Percentiles rank a stretch among this genome's conserved stretches.
Evolutionary conservation across 192 early-diverging fungal genomes (phyloP).

Genomic region (Kappamyces sp.): DNA sequence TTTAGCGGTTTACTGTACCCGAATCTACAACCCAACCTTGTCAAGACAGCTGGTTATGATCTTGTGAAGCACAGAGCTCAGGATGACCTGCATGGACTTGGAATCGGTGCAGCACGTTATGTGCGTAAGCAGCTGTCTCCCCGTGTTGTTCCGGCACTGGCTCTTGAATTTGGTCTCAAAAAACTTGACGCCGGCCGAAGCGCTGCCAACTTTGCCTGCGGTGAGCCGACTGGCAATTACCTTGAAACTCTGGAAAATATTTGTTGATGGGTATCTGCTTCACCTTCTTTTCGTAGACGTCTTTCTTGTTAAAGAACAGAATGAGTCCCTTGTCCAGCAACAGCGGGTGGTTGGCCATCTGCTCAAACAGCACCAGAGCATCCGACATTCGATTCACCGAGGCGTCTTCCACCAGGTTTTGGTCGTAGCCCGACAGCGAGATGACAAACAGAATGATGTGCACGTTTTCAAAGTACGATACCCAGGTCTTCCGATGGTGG

Average conservation of each 20-base stretch:
- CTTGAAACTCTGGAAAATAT: slow-evolving; percentile 1
- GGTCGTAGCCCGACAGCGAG: slow-evolving; percentile 12
- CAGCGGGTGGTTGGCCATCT: slow-evolving; percentile 12
- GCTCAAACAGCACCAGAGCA: slow-evolving; percentile 3
- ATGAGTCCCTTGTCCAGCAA: slow-evolving; percentile 9
- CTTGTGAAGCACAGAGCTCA: slow-evolving; percentile 1
- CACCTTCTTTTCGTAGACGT: slow-evolving; percentile 13
- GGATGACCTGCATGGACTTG: slow-evolving; percentile 6
- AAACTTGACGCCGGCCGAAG: slow-evolving; percentile 2
- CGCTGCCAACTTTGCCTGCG: slow-evolving; percentile 7
- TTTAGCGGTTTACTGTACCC: too few species aligned
- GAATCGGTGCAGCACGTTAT: slow-evolving; percentile 14
- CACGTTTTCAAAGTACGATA: slow-evolving; percentile 66
- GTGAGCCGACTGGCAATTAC: background rate
- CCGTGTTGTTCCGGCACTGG: background rate
- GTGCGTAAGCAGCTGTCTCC: slow-evolving; percentile 3
- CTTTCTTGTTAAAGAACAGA: slow-evolving; percentile 20
- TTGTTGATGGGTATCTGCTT: background rate
- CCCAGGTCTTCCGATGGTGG: slow-evolving; percentile 51
- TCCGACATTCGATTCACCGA: slow-evolving; percentile 14
- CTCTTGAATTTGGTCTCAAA: background rate
- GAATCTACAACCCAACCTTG: background rate
- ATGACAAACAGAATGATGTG: slow-evolving; percentile 20
- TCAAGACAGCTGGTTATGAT: background rate
- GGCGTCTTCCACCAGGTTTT: slow-evolving; percentile 11